phyloP scores from a whole-genome alignment of 2,329 filamentous ascomycete genomes.

The Cladophialophora immunda region DNA sequence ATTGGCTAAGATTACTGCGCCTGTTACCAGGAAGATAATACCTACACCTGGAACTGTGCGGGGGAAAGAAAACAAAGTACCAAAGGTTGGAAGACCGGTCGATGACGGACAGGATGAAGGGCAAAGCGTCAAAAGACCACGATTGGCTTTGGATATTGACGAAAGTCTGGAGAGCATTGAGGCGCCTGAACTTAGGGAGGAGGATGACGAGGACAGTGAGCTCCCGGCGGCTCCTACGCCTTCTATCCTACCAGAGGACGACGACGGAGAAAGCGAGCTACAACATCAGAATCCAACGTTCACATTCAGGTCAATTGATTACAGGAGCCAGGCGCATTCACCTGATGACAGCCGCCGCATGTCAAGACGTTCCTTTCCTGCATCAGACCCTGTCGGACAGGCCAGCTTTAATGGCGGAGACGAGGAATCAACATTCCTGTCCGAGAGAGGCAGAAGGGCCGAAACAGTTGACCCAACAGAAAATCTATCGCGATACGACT shows the following conservation, averaged over 20 bases:
- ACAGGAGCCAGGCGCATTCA: constrained; percentile 14
- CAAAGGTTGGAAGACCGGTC: background rate
- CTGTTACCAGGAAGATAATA: constrained; percentile 54
- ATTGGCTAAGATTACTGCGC: constrained; percentile 63
- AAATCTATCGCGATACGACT: constrained; percentile 54
- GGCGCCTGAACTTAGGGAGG: constrained; percentile 53
- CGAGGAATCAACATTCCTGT: constrained; percentile 38
- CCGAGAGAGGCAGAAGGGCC: constrained; percentile 55
- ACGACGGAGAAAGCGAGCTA: constrained; percentile 18
- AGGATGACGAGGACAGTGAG: constrained; percentile 57
- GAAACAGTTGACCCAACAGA: constrained; percentile 49
- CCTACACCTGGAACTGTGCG: constrained; percentile 55
- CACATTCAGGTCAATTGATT: constrained; percentile 39
- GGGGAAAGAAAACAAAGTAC: constrained; percentile 42
- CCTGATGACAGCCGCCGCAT: constrained; percentile 33
- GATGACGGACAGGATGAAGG: constrained; percentile 56
- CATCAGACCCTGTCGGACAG: constrained; percentile 55
- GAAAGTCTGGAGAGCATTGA: constrained; percentile 52
- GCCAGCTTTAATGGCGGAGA: constrained; percentile 28
- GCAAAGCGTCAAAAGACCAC: constrained; percentile 52
- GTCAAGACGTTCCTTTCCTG: constrained; percentile 50
- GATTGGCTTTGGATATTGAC: constrained; percentile 53
- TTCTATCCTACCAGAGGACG: constrained; percentile 37
- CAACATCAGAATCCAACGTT: constrained; percentile 30
- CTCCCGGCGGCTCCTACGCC: constrained; percentile 39